These are phyloP conservation scores for Geum urbanum DNA, from an alignment of 306 rosid genomes.

Conservation along the genomic window DNA sequence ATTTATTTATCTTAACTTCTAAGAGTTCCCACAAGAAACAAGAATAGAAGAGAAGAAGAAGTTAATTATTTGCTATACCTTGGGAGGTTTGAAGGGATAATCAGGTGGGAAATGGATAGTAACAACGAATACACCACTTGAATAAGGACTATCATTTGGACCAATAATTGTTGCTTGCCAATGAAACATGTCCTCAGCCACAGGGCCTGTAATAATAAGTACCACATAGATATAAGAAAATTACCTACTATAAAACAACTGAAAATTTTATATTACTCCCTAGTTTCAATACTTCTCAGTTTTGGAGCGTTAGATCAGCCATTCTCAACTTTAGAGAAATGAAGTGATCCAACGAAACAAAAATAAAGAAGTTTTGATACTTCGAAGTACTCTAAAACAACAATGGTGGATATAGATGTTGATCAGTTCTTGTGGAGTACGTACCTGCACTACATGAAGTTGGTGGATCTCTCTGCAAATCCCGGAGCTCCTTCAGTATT, in stretches of 20 bases:
- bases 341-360: too few species aligned
- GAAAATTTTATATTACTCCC: too few species aligned
- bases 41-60: too few species aligned
- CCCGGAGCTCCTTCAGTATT: conserved; percentile 87
- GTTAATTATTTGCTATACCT: conserved; percentile 44
- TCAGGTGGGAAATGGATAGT: conserved; percentile 91
- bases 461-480: conserved; percentile 95
- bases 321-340: too few species aligned
- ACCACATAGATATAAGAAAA: neutral
- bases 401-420: too few species aligned
- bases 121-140: conserved; percentile 89
- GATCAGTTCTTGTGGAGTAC: neutral
- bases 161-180: conserved; percentile 98
- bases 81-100: conserved; percentile 97
- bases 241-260: too few species aligned
- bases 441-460: conserved; percentile 98
- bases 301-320: too few species aligned
- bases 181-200: conserved; percentile 85
- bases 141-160: conserved; percentile 93
- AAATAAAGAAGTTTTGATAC: too few species aligned
- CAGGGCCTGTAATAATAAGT: conserved; percentile 62
- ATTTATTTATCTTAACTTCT: neutral
- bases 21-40: neutral
- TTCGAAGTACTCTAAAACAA: too few species aligned
- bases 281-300: too few species aligned